A percentile compares a stretch with the other conserved stretches of the same genome.
phyloP scores from a whole-genome alignment of 768 basidiomycete species.

The Trametes cubensis region DNA sequence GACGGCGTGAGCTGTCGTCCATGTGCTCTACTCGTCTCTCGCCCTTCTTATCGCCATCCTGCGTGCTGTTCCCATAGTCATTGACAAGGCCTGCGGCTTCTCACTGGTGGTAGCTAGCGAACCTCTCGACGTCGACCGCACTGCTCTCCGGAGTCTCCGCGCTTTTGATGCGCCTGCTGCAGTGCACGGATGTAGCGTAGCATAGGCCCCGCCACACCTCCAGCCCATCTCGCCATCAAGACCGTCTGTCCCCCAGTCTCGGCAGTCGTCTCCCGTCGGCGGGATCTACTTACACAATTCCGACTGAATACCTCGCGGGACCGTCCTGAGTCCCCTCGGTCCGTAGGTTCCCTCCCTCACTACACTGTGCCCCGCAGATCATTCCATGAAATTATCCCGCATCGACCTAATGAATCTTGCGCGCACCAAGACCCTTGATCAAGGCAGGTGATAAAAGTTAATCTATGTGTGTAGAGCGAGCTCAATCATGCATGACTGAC shows the following conservation, averaged over 20 bases:
- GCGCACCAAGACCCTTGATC: too few species aligned
- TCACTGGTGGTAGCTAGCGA: neutral
- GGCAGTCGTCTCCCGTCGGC: neutral
- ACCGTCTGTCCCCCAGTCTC: neutral
- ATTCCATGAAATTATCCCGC: too few species aligned
- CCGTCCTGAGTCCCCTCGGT: too few species aligned
- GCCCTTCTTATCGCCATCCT: conserved; percentile 1
- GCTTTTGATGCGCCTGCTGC: conserved; percentile 3
- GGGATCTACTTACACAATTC: neutral
- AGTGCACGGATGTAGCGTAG: conserved; percentile 7
- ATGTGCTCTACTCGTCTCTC: conserved; percentile 16
- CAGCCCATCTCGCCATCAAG: conserved; percentile 3
- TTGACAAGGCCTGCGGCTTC: neutral
- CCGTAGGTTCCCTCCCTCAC: too few species aligned
- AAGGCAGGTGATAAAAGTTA: too few species aligned
- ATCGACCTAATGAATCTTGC: too few species aligned
- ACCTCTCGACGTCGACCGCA: neutral
- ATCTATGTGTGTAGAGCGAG: too few species aligned
- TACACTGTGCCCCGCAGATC: too few species aligned
- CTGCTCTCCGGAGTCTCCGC: neutral
- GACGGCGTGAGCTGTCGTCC: conserved; percentile 2
- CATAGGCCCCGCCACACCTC: neutral
- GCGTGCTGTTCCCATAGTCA: neutral
- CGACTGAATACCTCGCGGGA: neutral
- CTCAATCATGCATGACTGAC: too few species aligned